Percentiles rank a stretch among this genome's conserved stretches.
Evolutionary conservation across 176 grass and related monocot species (phyloP).

Genomic region (Chrysopogon serrulatus): DNA sequence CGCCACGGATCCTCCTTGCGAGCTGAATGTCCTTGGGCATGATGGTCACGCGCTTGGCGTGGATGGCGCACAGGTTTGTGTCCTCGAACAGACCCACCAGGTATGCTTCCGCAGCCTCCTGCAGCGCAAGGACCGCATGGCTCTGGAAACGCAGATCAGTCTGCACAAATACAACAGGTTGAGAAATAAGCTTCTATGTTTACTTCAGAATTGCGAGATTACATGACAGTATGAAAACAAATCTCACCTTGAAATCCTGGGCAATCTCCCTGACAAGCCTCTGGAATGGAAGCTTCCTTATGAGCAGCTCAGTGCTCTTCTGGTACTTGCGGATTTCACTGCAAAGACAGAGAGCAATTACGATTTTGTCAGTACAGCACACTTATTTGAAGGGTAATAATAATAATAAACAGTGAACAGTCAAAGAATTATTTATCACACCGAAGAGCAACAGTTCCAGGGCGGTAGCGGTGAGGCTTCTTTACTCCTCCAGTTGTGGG

Average conservation of each 20-base stretch:
- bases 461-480: constrained; percentile 75
- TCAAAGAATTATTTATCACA: background rate
- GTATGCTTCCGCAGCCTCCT: constrained; percentile 64
- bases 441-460: constrained; percentile 70
- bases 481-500: constrained; percentile 70
- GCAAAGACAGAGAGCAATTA: background rate
- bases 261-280: constrained; percentile 82
- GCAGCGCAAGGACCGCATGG: constrained; percentile 56
- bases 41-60: constrained; percentile 67
- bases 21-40: constrained; percentile 83
- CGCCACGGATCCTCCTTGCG: constrained; percentile 62
- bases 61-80: constrained; percentile 66
- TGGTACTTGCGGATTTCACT: constrained; percentile 71
- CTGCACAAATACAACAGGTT: constrained; percentile 23
- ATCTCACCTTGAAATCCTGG: constrained; percentile 59
- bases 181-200: background rate
- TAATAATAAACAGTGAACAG: background rate
- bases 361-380: background rate
- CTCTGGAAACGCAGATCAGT: constrained; percentile 73
- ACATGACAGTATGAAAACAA: background rate
- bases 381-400: background rate
- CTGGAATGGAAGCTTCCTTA: constrained; percentile 72
- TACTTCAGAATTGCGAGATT: background rate
- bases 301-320: constrained; percentile 64
- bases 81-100: constrained; percentile 67